Percentiles rank a stretch among this genome's conserved stretches.
These are phyloP conservation scores for Penicillium mononematosum DNA, from an alignment of 495 filamentous ascomycete genomes.

Conservation along the genomic window DNA sequence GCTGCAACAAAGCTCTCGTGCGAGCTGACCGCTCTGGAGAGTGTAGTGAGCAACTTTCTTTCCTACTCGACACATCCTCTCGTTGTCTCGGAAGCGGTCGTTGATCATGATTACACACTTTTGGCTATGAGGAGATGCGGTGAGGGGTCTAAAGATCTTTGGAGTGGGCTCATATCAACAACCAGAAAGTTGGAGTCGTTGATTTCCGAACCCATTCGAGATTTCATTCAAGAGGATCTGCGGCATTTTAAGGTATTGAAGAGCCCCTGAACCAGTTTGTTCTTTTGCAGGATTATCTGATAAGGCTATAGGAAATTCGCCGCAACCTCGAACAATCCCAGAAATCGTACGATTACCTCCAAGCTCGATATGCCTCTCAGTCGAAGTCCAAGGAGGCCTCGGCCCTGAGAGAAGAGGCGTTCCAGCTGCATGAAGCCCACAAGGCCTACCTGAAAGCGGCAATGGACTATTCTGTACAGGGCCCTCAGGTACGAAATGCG, in stretches of 20 bases:
- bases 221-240: constrained; percentile 73
- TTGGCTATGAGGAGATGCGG: constrained; percentile 79
- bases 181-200: constrained; percentile 71
- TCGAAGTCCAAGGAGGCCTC: constrained; percentile 93
- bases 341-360: constrained; percentile 73
- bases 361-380: constrained; percentile 77
- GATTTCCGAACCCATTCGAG: constrained; percentile 76
- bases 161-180: constrained; percentile 67
- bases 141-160: constrained; percentile 82
- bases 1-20: constrained; percentile 72
- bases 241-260: constrained; percentile 57
- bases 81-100: constrained; percentile 69
- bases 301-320: constrained; percentile 64
- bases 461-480: constrained; percentile 87
- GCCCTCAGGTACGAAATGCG: constrained; percentile 74
- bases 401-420: constrained; percentile 88
- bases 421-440: constrained; percentile 90
- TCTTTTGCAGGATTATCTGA: constrained; percentile 21
- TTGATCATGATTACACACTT: constrained; percentile 94
- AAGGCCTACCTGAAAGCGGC: constrained; percentile 88
- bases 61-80: constrained; percentile 66
- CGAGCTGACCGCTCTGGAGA: constrained; percentile 70
- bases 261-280: not conserved
- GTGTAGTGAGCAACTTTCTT: constrained; percentile 69
- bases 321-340: constrained; percentile 75